These are phyloP conservation scores for Brassica nigra DNA, from an alignment of 345 rosid genomes.

Conservation along the genomic window DNA sequence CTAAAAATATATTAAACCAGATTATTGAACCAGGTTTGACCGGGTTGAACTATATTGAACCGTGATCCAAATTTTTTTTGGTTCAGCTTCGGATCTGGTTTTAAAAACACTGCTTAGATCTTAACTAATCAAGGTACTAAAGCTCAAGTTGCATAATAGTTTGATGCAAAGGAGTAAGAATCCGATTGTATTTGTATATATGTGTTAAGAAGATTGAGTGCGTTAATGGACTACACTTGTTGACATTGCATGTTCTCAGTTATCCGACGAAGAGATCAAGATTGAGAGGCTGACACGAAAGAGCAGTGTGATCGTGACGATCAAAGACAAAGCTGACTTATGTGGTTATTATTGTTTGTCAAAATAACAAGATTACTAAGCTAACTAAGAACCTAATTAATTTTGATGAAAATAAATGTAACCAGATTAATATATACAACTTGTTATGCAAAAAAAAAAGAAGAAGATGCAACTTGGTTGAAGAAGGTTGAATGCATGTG, in stretches of 20 bases:
- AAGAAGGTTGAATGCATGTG: neutral
- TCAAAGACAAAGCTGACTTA: conserved; percentile 45
- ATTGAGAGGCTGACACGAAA: conserved; percentile 52
- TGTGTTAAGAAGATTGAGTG: conserved; percentile 2
- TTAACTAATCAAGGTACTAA: too few relatives aligned
- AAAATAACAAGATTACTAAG: neutral
- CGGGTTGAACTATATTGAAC: too few relatives aligned
- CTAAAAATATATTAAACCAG: too few relatives aligned
- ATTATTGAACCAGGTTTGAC: too few relatives aligned
- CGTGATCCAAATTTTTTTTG: too few relatives aligned
- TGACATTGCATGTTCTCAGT: neutral
- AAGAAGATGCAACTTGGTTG: neutral
- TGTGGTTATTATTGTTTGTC: neutral
- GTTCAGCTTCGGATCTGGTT: too few relatives aligned
- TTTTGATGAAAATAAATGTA: neutral
- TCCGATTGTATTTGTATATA: neutral
- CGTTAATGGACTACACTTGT: neutral
- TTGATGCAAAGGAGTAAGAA: neutral
- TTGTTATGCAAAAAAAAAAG: too few relatives aligned
- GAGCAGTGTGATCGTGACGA: conserved; percentile 48
- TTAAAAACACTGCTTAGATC: too few relatives aligned
- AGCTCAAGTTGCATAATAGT: conserved; percentile 13
- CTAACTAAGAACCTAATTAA: neutral
- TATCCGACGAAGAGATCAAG: conserved; percentile 25
- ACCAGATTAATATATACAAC: neutral